A percentile compares a stretch with the other conserved stretches of the same genome.
These are phyloP conservation scores for Novymonas esmeraldas DNA, from an alignment of 208 protist genomes.

Conservation along the genomic window DNA sequence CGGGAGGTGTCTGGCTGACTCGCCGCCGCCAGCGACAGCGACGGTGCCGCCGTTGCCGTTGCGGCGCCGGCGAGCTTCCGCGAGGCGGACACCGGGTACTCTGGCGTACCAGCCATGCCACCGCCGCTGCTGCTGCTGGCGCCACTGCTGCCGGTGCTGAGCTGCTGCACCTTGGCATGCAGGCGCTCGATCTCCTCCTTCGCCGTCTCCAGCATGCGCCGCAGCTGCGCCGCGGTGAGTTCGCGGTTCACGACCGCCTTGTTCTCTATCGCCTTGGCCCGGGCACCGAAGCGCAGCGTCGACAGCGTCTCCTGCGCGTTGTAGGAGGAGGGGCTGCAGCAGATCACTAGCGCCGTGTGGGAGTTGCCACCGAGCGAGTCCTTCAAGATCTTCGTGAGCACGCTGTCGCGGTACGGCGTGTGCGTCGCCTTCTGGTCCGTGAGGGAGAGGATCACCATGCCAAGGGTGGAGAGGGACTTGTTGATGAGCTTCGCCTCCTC, in stretches of 20 bases:
- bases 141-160: constrained; percentile 2
- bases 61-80: constrained; percentile 26
- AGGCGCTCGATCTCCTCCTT: constrained; percentile 68
- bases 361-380: constrained; percentile 91
- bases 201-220: constrained; percentile 70
- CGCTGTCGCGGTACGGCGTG: constrained; percentile 90
- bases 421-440: constrained; percentile 62
- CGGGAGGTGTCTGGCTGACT: not conserved
- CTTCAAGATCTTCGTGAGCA: constrained; percentile 88
- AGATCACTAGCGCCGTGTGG: constrained; percentile 89
- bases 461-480: constrained; percentile 86
- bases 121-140: not conserved
- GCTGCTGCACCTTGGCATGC: constrained; percentile 29
- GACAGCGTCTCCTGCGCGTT: constrained; percentile 90
- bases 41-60: constrained; percentile 3
- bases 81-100: constrained; percentile 2
- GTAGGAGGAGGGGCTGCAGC: constrained; percentile 77
- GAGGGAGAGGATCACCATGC: constrained; percentile 84
- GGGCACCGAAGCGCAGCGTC: constrained; percentile 84
- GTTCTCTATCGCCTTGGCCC: constrained; percentile 89
- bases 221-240: constrained; percentile 74
- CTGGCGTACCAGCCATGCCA: no score
- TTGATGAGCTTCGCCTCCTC: constrained; percentile 95
- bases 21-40: no score
- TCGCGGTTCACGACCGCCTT: constrained; percentile 80